Evolutionary conservation across 2,329 filamentous ascomycete species (phyloP).

Genomic region (Catunica adiposa): DNA sequence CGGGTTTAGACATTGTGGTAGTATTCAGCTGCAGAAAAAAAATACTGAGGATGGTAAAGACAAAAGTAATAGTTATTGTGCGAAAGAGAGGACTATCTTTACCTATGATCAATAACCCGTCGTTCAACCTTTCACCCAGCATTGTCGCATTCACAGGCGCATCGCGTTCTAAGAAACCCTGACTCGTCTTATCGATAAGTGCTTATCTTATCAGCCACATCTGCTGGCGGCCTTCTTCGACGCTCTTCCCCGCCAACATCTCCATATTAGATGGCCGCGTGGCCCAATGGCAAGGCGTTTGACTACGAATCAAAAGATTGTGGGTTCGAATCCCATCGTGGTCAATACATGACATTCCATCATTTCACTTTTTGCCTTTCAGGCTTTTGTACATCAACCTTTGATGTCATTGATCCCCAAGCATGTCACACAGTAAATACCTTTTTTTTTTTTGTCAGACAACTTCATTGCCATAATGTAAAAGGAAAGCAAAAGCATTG

Average conservation of each 20-base stretch:
- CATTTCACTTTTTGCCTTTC: background rate
- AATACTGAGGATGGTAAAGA: no score
- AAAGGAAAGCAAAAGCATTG: background rate
- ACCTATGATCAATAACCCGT: no score
- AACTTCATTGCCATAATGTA: no score
- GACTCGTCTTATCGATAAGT: slow-evolving; percentile 9
- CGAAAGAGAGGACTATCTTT: no score
- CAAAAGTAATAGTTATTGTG: no score
- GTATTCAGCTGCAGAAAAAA: background rate
- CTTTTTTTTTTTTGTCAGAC: no score
- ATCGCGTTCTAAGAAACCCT: background rate
- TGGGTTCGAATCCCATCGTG: slow-evolving; percentile 14
- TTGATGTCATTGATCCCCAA: no score
- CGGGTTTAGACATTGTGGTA: slow-evolving; percentile 15
- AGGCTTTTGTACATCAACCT: no score
- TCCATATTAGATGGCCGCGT: slow-evolving; percentile 7
- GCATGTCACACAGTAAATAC: no score
- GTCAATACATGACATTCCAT: background rate
- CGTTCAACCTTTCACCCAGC: no score
- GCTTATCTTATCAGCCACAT: background rate
- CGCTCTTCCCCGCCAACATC: accelerated
- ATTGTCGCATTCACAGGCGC: no score
- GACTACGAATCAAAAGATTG: slow-evolving; percentile 15
- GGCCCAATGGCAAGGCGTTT: slow-evolving; percentile 15
- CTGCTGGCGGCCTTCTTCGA: background rate